A percentile compares a stretch with the other conserved stretches of the same genome.
phyloP scores from a whole-genome alignment of 805 yeast species.

The Zygoascus tannicola region DNA sequence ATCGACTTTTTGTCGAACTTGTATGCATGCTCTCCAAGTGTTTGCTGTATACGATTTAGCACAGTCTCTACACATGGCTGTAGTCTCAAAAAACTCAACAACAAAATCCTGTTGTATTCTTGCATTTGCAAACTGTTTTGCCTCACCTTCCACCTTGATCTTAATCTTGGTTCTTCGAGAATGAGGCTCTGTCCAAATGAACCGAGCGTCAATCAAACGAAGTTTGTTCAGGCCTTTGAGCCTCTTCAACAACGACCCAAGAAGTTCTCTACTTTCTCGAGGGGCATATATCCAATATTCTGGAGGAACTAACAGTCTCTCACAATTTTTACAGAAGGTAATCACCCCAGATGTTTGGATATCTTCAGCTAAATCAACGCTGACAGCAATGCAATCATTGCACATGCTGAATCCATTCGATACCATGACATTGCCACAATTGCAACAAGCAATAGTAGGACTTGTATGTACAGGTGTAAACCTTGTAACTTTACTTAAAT shows the following conservation, averaged over 20 bases:
- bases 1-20: conserved; percentile 92
- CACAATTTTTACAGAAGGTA: conserved; percentile 94
- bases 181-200: conserved; percentile 99
- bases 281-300: conserved; percentile 84
- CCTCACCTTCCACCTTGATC: conserved; percentile 94
- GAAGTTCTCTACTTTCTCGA: conserved; percentile 76
- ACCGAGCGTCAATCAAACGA: conserved; percentile 83
- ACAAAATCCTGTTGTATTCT: conserved; percentile 90
- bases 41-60: conserved; percentile 94
- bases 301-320: conserved; percentile 87
- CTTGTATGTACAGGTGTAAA: conserved; percentile 32
- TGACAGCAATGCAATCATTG: conserved; percentile 85
- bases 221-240: conserved; percentile 79
- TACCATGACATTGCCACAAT: conserved; percentile 95
- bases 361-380: conserved; percentile 85
- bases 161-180: conserved; percentile 88
- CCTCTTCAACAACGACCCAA: conserved; percentile 79
- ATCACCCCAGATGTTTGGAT: conserved; percentile 75
- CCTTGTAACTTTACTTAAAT: conserved; percentile 1
- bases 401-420: conserved; percentile 93
- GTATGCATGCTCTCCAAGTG: conserved; percentile 97
- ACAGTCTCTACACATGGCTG: conserved; percentile 98
- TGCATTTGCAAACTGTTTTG: conserved; percentile 62
- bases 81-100: conserved; percentile 85
- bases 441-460: conserved; percentile 86